Conservation (phyloP, 2,329 filamentous ascomycete species). For the Orbilia brochopaga region DNA sequence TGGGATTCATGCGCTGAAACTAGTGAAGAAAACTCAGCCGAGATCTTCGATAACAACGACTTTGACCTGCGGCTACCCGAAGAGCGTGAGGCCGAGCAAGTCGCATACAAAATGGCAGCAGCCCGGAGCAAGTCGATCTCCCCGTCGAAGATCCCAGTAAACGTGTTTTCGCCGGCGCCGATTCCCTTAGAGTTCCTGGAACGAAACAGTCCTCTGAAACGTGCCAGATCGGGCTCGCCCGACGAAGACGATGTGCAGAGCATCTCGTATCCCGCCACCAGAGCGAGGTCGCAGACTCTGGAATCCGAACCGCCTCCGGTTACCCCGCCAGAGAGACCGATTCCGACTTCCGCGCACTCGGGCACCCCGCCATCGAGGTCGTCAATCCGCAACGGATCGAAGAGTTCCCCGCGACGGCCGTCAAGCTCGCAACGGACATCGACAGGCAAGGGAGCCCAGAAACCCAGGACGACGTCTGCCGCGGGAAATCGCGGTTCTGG, state of each 20-base stretch:
- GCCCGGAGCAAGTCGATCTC: slow-evolving; percentile 55
- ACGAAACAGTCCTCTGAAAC: slow-evolving; percentile 71
- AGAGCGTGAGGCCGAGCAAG: slow-evolving; percentile 70
- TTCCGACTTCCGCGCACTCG: slow-evolving; percentile 18
- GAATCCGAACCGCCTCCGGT: slow-evolving; percentile 38
- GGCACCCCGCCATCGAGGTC: slow-evolving; percentile 32
- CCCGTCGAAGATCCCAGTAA: slow-evolving; percentile 81
- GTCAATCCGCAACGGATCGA: slow-evolving; percentile 57
- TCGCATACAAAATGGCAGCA: slow-evolving; percentile 64
- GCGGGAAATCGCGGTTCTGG: slow-evolving; percentile 65
- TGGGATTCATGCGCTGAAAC: slow-evolving; percentile 35
- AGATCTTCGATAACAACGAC: slow-evolving; percentile 59
- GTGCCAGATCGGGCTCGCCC: slow-evolving; percentile 57
- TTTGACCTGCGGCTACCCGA: slow-evolving; percentile 80
- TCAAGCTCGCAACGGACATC: slow-evolving; percentile 58
- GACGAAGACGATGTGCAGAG: slow-evolving; percentile 54
- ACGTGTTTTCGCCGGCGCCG: slow-evolving; percentile 77
- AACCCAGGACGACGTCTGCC: slow-evolving; percentile 56
- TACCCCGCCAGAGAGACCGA: slow-evolving; percentile 54
- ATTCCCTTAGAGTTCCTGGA: slow-evolving; percentile 75
- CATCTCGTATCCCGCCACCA: slow-evolving; percentile 48
- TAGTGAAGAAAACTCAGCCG: slow-evolving; percentile 58
- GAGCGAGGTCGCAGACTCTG: slow-evolving; percentile 33
- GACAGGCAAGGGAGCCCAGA: slow-evolving; percentile 57
- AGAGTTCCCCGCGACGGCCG: slow-evolving; percentile 55